These are phyloP conservation scores for Panaeolus cyanescens DNA, from an alignment of 768 basidiomycete genomes.

Conservation along the genomic window DNA sequence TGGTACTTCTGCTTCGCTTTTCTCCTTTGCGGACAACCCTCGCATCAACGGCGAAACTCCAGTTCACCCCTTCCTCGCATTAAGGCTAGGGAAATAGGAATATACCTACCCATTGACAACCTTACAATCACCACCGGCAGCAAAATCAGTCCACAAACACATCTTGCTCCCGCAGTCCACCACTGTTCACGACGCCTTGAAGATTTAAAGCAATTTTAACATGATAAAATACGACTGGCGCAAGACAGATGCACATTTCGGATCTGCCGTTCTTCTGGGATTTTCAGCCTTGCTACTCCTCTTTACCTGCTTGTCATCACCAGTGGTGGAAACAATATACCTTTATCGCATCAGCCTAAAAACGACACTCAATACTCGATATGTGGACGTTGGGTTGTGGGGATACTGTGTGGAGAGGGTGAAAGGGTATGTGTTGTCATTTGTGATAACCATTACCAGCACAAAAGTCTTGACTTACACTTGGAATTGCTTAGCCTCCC, in stretches of 20 bases:
- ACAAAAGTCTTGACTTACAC: neutral
- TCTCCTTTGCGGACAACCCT: neutral
- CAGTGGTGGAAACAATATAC: slow-evolving; percentile 12
- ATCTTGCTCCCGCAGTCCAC: neutral
- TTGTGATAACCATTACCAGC: neutral
- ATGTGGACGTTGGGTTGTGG: slow-evolving; percentile 21
- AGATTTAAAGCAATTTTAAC: neutral
- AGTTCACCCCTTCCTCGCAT: neutral
- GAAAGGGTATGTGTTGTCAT: slow-evolving; percentile 6
- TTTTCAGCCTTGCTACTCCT: slow-evolving; percentile 16
- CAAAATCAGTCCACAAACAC: neutral
- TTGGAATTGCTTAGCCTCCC: neutral
- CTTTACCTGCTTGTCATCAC: slow-evolving; percentile 17
- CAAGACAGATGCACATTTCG: neutral
- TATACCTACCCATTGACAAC: neutral
- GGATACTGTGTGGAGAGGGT: slow-evolving; percentile 18
- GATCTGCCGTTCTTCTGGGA: slow-evolving; percentile 12
- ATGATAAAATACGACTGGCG: slow-evolving; percentile 2
- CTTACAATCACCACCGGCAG: neutral
- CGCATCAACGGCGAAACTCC: neutral
- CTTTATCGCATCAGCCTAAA: slow-evolving; percentile 16
- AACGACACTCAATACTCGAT: slow-evolving; percentile 7
- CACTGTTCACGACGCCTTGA: neutral
- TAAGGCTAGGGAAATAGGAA: neutral
- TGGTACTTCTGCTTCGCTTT: neutral